Base-by-base conservation (phyloP, 345 rosid genomes). In the Erodium maritimum region DNA sequence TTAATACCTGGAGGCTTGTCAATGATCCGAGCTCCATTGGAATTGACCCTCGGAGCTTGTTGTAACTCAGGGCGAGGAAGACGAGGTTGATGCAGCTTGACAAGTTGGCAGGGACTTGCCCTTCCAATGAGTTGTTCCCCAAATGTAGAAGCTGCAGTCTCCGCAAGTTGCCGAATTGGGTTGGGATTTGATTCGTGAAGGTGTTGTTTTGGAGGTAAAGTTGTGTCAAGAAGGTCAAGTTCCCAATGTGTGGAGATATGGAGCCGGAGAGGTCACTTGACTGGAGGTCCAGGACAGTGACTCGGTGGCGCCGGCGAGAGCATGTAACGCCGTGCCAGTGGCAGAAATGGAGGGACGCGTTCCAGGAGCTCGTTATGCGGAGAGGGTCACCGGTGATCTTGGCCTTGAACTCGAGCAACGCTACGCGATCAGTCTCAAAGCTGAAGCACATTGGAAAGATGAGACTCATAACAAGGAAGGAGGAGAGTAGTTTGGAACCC, bases 191-290 rank as follows among this genome's bases (percentile, higher is more conserved):
- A 5, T 16, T 19, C n/a, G 0, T 6, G 9, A 57, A 65, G 18
- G 5, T 50, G 1, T 65, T 33, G 23, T 5, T 2, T 4, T 0
- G 9, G 11, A 65, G 62, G 17, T 22, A 0, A 21, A 65, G 23
- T 42, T 5, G 19, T 18, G 5, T 51, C 0, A 57, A 19, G 52
- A 65, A 65, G 62, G 52, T 65, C 1, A 65, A 14, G 0, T 65
- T 65, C 0, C 62, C 53, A 0, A 57, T 51, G 57, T 57, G 50
- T 17, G 62, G 45, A 6, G 68, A 65, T 14, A 65, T 65, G 0
- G 62, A n/a, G 17, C 62, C 52, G 17, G 11, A 2, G 1, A 57
- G 62, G 14, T 64, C 10, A 42, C 12, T 3, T 11, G 5, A 0
- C 5, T 17, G 6, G 0, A 64, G 23, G n/a, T 17, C 42, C 21